Conservation (phyloP, 2,329 filamentous ascomycete genomes). For the Sarocladium kiliense region DNA sequence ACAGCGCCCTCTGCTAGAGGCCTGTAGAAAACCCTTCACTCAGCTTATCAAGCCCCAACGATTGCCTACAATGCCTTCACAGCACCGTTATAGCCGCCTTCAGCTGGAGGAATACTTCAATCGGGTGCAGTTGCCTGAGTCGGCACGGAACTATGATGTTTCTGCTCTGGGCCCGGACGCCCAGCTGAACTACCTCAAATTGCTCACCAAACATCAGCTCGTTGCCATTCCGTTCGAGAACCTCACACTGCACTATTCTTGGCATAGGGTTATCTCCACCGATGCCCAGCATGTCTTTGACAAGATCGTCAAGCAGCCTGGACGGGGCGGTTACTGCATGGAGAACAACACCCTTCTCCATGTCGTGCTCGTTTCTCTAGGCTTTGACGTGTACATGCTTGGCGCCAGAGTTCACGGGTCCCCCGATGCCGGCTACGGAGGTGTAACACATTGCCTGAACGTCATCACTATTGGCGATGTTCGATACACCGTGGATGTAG, state of each 20-base stretch:
- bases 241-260: conserved; percentile 37
- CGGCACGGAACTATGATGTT: conserved; percentile 2
- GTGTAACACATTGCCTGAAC: conserved; percentile 23
- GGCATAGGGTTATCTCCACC: conserved; percentile 26
- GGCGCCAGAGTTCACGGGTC: conserved; percentile 19
- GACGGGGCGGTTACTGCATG: conserved; percentile 42
- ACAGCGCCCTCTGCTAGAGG: too few relatives aligned
- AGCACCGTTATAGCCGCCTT: not conserved
- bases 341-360: conserved; percentile 39
- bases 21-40: too few relatives aligned
- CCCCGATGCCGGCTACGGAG: conserved; percentile 13
- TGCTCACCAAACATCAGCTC: conserved; percentile 26
- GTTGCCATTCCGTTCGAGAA: conserved; percentile 42
- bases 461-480: conserved; percentile 15
- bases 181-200: conserved; percentile 1
- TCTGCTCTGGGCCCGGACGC: not conserved
- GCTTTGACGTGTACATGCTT: conserved; percentile 25
- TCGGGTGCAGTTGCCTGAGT: not conserved
- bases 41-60: too few relatives aligned
- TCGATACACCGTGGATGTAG: conserved; percentile 19
- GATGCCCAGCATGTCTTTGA: conserved; percentile 29
- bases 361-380: conserved; percentile 33
- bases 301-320: conserved; percentile 30
- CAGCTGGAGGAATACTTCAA: conserved; percentile 9
- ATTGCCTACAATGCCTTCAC: not conserved